These are phyloP conservation scores for Zoysia matrella DNA, from an alignment of 202 grass and related monocot species.

Conservation along the genomic window DNA sequence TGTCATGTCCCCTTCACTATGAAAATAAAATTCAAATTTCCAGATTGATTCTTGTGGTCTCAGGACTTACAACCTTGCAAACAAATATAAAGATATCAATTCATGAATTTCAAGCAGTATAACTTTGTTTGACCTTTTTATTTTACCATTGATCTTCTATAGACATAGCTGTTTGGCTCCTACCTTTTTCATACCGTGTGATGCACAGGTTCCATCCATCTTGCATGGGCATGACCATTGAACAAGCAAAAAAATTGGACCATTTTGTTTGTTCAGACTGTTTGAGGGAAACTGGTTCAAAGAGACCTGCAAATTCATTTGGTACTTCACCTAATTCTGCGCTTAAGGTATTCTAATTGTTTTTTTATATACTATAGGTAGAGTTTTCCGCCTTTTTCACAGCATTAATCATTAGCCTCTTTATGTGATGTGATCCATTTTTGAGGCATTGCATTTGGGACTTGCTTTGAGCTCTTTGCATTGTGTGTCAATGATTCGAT, in stretches of 20 bases:
- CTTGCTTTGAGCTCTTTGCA: background rate
- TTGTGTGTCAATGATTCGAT: slow-evolving; percentile 2
- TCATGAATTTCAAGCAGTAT: slow-evolving; percentile 10
- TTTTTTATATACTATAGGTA: background rate
- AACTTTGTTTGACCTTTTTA: background rate
- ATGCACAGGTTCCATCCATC: no score
- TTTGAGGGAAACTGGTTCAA: slow-evolving; percentile 53
- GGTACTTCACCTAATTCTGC: slow-evolving; percentile 49
- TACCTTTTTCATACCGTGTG: no score
- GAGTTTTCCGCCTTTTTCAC: background rate
- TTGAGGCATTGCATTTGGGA: background rate
- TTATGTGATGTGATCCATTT: slow-evolving; percentile 13
- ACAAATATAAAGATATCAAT: background rate
- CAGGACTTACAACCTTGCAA: background rate
- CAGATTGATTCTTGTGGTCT: slow-evolving; percentile 19
- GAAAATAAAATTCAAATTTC: slow-evolving; percentile 8
- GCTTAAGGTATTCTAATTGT: slow-evolving; percentile 56
- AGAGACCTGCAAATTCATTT: slow-evolving; percentile 57
- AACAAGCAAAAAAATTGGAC: no score
- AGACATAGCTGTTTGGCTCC: no score
- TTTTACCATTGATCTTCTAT: no score
- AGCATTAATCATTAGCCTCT: background rate
- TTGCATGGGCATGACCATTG: no score
- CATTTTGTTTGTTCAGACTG: no score
- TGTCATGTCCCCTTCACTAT: slow-evolving; percentile 24